Base-by-base conservation (phyloP, 257 asterid genomes). In the Petunia secreta region DNA sequence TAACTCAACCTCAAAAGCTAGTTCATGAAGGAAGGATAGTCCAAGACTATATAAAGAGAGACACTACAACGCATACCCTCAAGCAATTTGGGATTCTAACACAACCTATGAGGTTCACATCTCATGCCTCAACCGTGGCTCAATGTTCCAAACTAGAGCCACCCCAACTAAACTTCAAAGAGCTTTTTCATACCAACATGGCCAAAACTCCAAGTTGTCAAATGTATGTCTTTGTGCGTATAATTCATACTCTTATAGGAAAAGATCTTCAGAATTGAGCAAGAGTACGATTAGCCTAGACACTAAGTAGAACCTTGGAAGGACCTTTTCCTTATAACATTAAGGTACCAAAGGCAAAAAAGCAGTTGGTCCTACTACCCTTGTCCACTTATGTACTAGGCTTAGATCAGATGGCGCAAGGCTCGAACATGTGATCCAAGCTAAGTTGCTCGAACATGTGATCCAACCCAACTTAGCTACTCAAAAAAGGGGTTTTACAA, bases 71-170 rank as follows among this genome's bases (percentile, higher is more conserved):
- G 43, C 34, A 48, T 71, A 71, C 44, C 77, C 77, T 25, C 77
- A 71, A 71, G 8, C 77, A 71, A 71, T 71, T 6, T 34, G 36
- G 60, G 77, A 10, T 16, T 48, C 48, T 57, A 46, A 71, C 41
- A 48, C 59, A 46, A 69, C 38, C 77, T 69, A 46, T 46, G 76
- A 69, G 59, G 77, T 69, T 69, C 58, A 69, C 59, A 48, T 34
- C 50, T 71, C 60, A 5, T 40, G 60, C 77, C 60, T 71, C 34
- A 34, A 48, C 36, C 60, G 2, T 40, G 60, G 60, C 60, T 71
- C 34, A 34, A 48, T 63, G 60, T 34, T 69, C 77, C 59, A 48
- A 71, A 48, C 77, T 25, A 48, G 10, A 25, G 6, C 77, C 43
- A 48, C 25, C 58, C 77, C 60, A 2, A 69, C 77, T 10, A 71